Evolutionary conservation across 2,329 filamentous ascomycete species (phyloP).

Genomic region (Sclerotiophoma versabilis): DNA sequence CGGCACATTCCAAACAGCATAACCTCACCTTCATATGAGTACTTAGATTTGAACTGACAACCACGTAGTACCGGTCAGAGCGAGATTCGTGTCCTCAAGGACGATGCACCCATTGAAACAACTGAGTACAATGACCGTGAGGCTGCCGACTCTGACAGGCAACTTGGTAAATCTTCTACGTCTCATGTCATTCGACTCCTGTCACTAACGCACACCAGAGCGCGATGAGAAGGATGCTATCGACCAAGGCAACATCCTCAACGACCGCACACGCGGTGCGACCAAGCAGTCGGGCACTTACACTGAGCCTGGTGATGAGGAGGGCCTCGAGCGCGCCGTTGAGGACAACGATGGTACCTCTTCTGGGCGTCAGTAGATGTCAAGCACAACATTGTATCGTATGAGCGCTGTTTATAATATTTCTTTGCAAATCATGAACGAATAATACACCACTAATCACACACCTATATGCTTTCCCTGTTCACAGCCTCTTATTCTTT

Average conservation of each 20-base stretch:
- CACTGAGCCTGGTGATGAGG: constrained; percentile 61
- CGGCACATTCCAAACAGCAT: too few relatives aligned
- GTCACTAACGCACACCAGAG: constrained; percentile 33
- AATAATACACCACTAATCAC: background rate
- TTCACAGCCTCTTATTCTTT: too few relatives aligned
- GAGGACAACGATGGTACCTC: constrained; percentile 45
- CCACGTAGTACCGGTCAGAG: constrained; percentile 55
- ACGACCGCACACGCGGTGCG: constrained; percentile 57
- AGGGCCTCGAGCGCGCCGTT: constrained; percentile 54
- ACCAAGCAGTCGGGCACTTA: constrained; percentile 55
- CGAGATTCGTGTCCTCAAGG: constrained; percentile 56
- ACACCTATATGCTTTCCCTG: background rate
- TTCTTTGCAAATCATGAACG: background rate
- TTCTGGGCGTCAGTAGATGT: constrained; percentile 29
- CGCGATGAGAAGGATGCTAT: constrained; percentile 60
- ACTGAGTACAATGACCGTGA: constrained; percentile 52
- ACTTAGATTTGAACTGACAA: too few relatives aligned
- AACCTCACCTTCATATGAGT: too few relatives aligned
- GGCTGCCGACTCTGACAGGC: constrained; percentile 56
- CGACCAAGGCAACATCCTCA: constrained; percentile 57
- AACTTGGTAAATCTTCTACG: constrained; percentile 51
- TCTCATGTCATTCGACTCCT: fast-evolving
- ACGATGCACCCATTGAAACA: constrained; percentile 53
- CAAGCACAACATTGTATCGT: background rate
- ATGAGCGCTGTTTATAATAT: background rate